Evolutionary conservation across 164 flowering plant genomes (phyloP), one percentile per base, ranked within the genome.

Genomic region (Tinospora cordifolia): DNA sequence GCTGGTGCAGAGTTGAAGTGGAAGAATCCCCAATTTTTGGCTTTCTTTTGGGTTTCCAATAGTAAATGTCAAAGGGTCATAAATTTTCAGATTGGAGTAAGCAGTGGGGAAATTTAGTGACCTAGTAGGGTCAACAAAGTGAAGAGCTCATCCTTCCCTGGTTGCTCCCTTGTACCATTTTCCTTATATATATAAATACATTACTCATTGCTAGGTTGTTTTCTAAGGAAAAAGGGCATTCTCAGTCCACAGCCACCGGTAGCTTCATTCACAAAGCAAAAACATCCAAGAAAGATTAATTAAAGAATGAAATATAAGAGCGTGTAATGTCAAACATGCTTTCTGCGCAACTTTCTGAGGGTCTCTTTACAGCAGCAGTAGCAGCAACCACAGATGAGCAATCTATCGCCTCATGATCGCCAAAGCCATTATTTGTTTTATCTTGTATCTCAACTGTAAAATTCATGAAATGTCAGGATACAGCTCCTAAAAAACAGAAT

Each of bases 331-430:
- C 24, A 54, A 58, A 44, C 22, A 67, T 79, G 87, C 93, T 89
- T 81, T 78, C 82, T 25, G 65, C 68, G 63, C 69, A 75, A 74
- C 72, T 71, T 65, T 80, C 86, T 12, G 84, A 75, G 70, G 74
- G 84, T 62, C 89, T 82, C 81, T 89, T 89, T 19, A 63, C 62
- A 60, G 86, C 67, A 77, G 77, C 62, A 60, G 86, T 65, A 77
- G 77, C 70, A 66, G 72, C 65, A n/a, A 40, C 69, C 57, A 49
- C 72, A 38, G 71, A 71, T 62, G 78, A 65, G 12, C 66, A 69
- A 62, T 73, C 86, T 62, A 27, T 21, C 67, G 38, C 60, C 57
- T 76, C 81, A 63, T 27, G 11, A 63, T 79, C 68, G 72, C 36
- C 51, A 54, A 6, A 63, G 73, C 46, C 63, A 26, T 46, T 71